Base-by-base conservation (phyloP, 192 early-diverging fungal genomes). In the Entophlyctis luteolus region DNA sequence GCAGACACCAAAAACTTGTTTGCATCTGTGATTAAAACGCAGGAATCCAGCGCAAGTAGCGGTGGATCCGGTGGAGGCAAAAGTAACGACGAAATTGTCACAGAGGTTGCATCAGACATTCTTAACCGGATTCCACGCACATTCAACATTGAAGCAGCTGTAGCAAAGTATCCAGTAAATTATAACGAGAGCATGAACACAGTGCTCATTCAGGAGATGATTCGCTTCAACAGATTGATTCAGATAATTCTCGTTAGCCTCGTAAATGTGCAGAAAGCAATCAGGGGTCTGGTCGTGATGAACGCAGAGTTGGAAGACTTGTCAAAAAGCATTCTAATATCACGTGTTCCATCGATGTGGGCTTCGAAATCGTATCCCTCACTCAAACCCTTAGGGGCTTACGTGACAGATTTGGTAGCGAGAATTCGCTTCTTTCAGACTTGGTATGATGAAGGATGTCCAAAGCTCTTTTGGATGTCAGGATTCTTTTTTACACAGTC, bases 401-500 rank as follows among this genome's bases (percentile, higher is more conserved):
- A 87, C 65, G 68, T 86, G 25, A 73, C 58, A 6, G 85, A 87
- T 74, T 59, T 87, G 37, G 77, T 86, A 4, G 42, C 65, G 10
- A 52, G 85, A 47, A 71, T 87, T 31, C 66, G 70, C 48, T 86
- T 87, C 48, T 86, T 87, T 67, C 71, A 79, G 53, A 75, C 57
- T 0, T 87, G 85, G 85, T 79, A 48, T 59, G 84, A 86, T 6
- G 59, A 73, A 22, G 85, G 85, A 3, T 67, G 71, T 20, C 84
- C 84, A 10, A 70, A 55, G 25, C 76, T 86, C 0, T 87, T 86
- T 60, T 86, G 84, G 84, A 81, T 87, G 81, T 74, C 75, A 49
- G 85, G 84, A 1, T 87, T 87, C 70, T 87, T 86, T 60, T 87
- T 87, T 62, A 87, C 85, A 18, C 85, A 85, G 67, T 87, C 85